phyloP scores from a whole-genome alignment of 345 rosid species.

The Euphorbia peplus region DNA sequence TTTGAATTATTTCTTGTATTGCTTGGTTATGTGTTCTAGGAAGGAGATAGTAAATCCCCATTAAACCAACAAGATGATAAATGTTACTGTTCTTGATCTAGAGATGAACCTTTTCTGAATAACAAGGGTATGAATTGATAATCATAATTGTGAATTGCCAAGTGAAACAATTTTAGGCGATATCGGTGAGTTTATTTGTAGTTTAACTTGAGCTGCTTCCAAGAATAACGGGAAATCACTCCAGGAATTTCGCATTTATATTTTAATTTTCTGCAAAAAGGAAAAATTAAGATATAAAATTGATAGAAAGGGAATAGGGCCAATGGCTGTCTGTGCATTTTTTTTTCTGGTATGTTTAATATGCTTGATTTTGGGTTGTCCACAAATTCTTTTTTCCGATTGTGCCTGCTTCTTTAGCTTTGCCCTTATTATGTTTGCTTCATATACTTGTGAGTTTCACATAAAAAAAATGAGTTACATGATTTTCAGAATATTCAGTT shows the following conservation, averaged over 20 bases:
- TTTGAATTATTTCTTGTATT: not conserved
- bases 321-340: not conserved
- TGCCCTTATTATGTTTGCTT: not conserved
- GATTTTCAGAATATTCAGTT: not conserved
- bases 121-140: not conserved
- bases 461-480: not conserved
- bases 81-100: not conserved
- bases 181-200: not conserved
- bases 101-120: not conserved
- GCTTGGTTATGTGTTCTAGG: not conserved
- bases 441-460: not conserved
- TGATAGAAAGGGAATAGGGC: not conserved
- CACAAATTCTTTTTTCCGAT: not conserved
- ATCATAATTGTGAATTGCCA: not conserved
- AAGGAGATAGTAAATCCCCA: not conserved
- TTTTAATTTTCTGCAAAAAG: not conserved
- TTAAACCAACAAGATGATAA: not conserved
- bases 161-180: not conserved
- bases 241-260: not conserved
- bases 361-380: not conserved
- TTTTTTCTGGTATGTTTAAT: not conserved
- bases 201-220: not conserved
- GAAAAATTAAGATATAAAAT: not conserved
- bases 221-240: not conserved
- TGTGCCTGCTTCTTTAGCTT: not conserved